Conservation (phyloP, 495 filamentous ascomycete genomes). For the Chaetomium cochliodes region DNA sequence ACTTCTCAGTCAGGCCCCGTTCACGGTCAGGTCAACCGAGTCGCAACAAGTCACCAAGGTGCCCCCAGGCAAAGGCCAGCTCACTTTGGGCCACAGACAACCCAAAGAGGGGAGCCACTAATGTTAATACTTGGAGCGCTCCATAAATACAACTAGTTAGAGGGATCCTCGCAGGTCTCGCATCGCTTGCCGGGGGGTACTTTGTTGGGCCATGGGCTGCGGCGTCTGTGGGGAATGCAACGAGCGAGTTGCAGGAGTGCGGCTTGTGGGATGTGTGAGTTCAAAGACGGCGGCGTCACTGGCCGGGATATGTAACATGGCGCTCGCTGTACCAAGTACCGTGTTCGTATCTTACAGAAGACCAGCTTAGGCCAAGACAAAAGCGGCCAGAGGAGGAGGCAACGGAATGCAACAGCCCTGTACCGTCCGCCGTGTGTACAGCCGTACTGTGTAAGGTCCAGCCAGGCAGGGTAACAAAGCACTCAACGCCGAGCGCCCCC, state of each 20-base stretch:
- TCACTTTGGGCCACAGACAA: slow-evolving; percentile 31
- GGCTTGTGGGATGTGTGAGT: slow-evolving; percentile 7
- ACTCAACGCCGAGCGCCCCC: not conserved
- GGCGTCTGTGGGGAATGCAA: slow-evolving; percentile 20
- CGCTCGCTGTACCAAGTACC: not conserved
- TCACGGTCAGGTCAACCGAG: slow-evolving; percentile 28
- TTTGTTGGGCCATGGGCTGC: slow-evolving; percentile 21
- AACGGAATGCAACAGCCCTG: slow-evolving; percentile 2
- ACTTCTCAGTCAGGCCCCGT: slow-evolving; percentile 13
- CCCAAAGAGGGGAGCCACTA: slow-evolving; percentile 23
- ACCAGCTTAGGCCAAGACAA: not conserved
- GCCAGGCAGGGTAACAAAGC: not conserved
- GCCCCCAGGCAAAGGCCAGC: slow-evolving; percentile 26
- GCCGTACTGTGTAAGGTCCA: too few species aligned
- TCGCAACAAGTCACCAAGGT: slow-evolving; percentile 28
- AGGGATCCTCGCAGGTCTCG: slow-evolving; percentile 33
- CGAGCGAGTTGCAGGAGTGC: slow-evolving; percentile 5
- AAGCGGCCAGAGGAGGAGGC: not conserved
- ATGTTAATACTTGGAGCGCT: slow-evolving; percentile 13
- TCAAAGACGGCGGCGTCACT: slow-evolving; percentile 13
- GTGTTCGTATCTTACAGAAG: too few species aligned
- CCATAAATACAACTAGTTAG: slow-evolving; percentile 23
- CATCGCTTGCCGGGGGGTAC: slow-evolving; percentile 27
- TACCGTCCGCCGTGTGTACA: not conserved
- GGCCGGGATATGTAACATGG: slow-evolving; percentile 6